A percentile compares a stretch with the other conserved stretches of the same genome.
Evolutionary conservation across 2,329 filamentous ascomycete species (phyloP).

Genomic region (Fusarium veterinarium): DNA sequence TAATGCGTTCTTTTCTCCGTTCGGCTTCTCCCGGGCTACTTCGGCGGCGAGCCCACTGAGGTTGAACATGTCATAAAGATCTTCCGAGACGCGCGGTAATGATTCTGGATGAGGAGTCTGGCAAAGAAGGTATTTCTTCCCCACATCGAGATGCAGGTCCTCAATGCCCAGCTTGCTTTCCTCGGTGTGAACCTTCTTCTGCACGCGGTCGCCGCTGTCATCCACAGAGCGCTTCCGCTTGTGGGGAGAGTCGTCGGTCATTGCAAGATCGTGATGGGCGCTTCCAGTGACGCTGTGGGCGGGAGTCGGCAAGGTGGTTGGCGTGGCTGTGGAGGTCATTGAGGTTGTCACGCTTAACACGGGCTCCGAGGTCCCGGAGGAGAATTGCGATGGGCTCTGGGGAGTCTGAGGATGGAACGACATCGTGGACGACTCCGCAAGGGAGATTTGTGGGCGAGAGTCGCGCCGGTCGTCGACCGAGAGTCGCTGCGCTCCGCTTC

Average conservation of each 20-base stretch:
- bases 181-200: conserved; percentile 73
- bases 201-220: conserved; percentile 65
- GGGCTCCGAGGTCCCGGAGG: conserved; percentile 65
- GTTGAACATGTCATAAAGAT: conserved; percentile 70
- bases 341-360: conserved; percentile 63
- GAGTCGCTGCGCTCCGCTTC: conserved; percentile 49
- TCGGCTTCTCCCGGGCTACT: conserved; percentile 71
- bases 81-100: conserved; percentile 62
- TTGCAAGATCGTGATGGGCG: conserved; percentile 57
- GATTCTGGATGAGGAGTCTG: conserved; percentile 66
- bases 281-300: conserved; percentile 72
- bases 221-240: conserved; percentile 72
- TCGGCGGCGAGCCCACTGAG: conserved; percentile 68
- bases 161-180: conserved; percentile 71
- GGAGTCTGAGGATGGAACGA: conserved; percentile 75
- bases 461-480: conserved; percentile 50
- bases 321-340: conserved; percentile 62
- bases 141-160: conserved; percentile 74
- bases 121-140: conserved; percentile 74
- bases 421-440: conserved; percentile 62
- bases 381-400: conserved; percentile 73
- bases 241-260: conserved; percentile 65
- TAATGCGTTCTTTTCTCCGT: conserved; percentile 74
- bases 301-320: conserved; percentile 69
- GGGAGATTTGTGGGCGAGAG: conserved; percentile 46